A percentile compares a stretch with the other conserved stretches of the same genome.
phyloP scores from a whole-genome alignment of 1,284 basidiomycete genomes.

The Athelia psychrophila region DNA sequence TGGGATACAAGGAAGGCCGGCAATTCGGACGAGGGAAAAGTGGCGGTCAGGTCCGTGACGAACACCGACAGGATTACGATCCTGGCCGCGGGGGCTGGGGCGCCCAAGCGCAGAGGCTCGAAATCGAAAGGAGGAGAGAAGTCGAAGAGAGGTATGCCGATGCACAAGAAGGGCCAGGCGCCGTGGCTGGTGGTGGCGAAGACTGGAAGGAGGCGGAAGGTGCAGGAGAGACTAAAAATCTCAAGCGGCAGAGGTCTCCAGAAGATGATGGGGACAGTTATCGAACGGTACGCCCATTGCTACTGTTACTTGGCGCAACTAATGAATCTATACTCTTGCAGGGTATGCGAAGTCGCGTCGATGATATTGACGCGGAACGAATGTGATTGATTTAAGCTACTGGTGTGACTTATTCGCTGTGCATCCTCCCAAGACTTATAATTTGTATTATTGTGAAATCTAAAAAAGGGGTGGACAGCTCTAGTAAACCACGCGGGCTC shows the following conservation, averaged over 20 bases:
- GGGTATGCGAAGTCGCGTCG: constrained; percentile 55
- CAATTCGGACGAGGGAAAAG: constrained; percentile 98
- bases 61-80: constrained; percentile 97
- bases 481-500: constrained; percentile 59
- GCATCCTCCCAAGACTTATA: neutral
- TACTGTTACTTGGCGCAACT: constrained; percentile 5
- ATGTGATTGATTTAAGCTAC: constrained; percentile 41
- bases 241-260: constrained; percentile 68
- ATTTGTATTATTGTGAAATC: neutral
- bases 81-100: constrained; percentile 97
- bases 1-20: constrained; percentile 96
- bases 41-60: constrained; percentile 95
- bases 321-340: constrained; percentile 18
- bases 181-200: constrained; percentile 81
- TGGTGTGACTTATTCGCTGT: too few species aligned
- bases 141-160: constrained; percentile 91
- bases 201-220: constrained; percentile 74
- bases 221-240: constrained; percentile 29
- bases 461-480: constrained; percentile 16
- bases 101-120: constrained; percentile 75
- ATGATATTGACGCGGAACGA: constrained; percentile 58
- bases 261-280: constrained; percentile 63
- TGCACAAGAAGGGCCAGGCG: constrained; percentile 73
- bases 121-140: constrained; percentile 79
- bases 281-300: constrained; percentile 47